Evolutionary conservation across 306 rosid species (phyloP).

Genomic region (Fragaria ananassa): DNA sequence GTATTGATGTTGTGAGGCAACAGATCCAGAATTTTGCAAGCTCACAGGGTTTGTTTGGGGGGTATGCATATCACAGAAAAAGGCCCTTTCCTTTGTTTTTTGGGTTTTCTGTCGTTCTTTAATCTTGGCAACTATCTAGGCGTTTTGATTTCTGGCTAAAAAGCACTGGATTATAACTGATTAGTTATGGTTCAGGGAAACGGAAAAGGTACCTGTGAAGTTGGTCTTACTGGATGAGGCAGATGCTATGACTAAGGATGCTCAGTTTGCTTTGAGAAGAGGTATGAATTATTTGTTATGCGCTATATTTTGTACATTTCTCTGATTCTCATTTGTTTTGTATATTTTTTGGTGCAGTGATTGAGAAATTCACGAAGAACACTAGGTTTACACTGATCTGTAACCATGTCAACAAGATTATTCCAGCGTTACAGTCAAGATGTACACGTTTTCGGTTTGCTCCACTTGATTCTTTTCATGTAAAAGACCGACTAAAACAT

Average conservation of each 20-base stretch:
- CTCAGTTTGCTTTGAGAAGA: constrained; percentile 93
- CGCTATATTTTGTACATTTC: background rate
- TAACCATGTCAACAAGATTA: constrained; percentile 95
- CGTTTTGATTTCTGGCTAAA: constrained; percentile 12
- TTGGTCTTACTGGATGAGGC: constrained; percentile 89
- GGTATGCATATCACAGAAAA: constrained; percentile 42
- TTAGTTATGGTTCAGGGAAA: constrained; percentile 25
- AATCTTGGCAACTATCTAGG: background rate
- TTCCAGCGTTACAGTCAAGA: constrained; percentile 90
- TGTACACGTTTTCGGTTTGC: constrained; percentile 98
- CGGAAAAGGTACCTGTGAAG: constrained; percentile 71
- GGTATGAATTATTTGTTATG: constrained; percentile 42
- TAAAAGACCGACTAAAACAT: constrained; percentile 75
- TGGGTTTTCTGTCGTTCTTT: background rate
- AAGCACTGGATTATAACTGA: constrained; percentile 14
- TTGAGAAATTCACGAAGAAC: constrained; percentile 86
- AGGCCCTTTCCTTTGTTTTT: background rate
- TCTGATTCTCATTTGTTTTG: constrained; percentile 5
- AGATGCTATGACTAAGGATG: constrained; percentile 99
- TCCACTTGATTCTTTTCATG: constrained; percentile 85
- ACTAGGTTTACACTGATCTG: constrained; percentile 90
- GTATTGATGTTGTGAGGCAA: constrained; percentile 88
- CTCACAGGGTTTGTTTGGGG: constrained; percentile 86
- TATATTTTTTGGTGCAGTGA: constrained; percentile 51
- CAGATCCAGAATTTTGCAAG: constrained; percentile 97